Conservation (phyloP, 2,329 filamentous ascomycete genomes). For the Aureobasidium pullulans region DNA sequence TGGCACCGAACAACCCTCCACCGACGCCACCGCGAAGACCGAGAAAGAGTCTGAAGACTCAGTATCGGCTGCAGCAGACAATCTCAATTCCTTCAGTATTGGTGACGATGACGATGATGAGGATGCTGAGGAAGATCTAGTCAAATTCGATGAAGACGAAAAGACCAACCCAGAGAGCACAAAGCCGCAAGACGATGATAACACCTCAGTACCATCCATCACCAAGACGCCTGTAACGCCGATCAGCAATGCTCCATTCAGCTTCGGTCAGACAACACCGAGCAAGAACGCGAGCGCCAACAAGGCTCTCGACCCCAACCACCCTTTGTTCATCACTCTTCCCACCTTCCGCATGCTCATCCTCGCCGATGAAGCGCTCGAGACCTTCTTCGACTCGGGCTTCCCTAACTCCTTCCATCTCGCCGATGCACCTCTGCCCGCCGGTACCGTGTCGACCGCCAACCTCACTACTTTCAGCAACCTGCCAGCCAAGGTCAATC, state of each 20-base stretch:
- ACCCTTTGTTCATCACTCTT: constrained; percentile 89
- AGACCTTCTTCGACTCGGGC: constrained; percentile 95
- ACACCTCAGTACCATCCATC: constrained; percentile 10
- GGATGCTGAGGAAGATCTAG: constrained; percentile 40
- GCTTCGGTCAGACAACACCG: constrained; percentile 19
- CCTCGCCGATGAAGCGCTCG: constrained; percentile 86
- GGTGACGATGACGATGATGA: constrained; percentile 54
- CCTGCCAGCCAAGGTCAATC: constrained; percentile 39
- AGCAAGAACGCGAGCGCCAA: constrained; percentile 70
- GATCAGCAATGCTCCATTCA: constrained; percentile 19
- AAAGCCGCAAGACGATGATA: constrained; percentile 16
- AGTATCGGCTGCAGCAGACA: constrained; percentile 26
- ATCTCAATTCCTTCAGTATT: constrained; percentile 61
- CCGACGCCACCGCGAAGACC: constrained; percentile 16
- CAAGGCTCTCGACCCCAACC: constrained; percentile 81
- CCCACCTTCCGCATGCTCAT: constrained; percentile 99
- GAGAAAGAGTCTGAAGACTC: constrained; percentile 24
- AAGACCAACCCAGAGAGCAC: constrained; percentile 17
- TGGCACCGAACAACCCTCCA: constrained; percentile 22
- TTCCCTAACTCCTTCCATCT: constrained; percentile 91
- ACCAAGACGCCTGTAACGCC: constrained; percentile 11
- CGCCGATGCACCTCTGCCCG: constrained; percentile 53
- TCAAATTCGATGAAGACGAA: constrained; percentile 48
- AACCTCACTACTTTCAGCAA: constrained; percentile 82
- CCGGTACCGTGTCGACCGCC: constrained; percentile 46